Conservation (phyloP, 192 early-diverging fungal genomes). For the Backusella parvicylindrica region DNA sequence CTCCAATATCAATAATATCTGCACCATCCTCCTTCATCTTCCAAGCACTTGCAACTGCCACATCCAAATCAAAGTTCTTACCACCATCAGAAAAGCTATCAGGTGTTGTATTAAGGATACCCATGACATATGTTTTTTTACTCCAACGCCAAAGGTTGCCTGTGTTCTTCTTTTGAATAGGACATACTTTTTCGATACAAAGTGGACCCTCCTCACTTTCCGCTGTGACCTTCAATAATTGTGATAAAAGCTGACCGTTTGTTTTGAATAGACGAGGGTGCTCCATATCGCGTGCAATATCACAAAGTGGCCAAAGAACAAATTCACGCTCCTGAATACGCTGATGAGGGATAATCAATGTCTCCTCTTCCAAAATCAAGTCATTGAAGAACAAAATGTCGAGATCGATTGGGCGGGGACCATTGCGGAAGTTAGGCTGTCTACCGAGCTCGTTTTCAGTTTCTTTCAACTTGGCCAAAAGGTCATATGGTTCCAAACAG, state of each 20-base stretch:
- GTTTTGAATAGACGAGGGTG: slow-evolving; percentile 88
- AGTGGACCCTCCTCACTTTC: slow-evolving; percentile 29
- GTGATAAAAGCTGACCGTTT: slow-evolving; percentile 62
- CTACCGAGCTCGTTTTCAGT: slow-evolving; percentile 86
- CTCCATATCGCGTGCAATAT: slow-evolving; percentile 86
- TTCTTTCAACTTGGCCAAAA: slow-evolving; percentile 77
- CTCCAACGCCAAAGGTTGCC: slow-evolving; percentile 52
- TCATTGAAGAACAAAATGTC: slow-evolving; percentile 95
- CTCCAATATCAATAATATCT: slow-evolving; percentile 94
- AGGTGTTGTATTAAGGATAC: slow-evolving; percentile 95
- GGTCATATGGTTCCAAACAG: slow-evolving; percentile 61
- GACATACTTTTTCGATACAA: slow-evolving; percentile 53
- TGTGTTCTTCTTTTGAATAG: slow-evolving; percentile 33
- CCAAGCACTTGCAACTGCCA: slow-evolving; percentile 64
- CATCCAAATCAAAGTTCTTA: slow-evolving; percentile 53
- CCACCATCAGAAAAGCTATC: slow-evolving; percentile 98
- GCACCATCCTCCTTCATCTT: slow-evolving; percentile 74
- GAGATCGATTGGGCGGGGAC: slow-evolving; percentile 91
- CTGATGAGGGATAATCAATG: slow-evolving; percentile 87
- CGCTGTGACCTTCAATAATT: slow-evolving; percentile 46
- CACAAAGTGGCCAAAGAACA: slow-evolving; percentile 90
- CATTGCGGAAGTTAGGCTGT: slow-evolving; percentile 62
- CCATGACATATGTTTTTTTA: slow-evolving; percentile 84
- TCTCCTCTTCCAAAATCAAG: slow-evolving; percentile 57
- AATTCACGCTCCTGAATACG: slow-evolving; percentile 90